Evolutionary conservation across 2,329 filamentous ascomycete genomes (phyloP), one percentile per base, ranked within the genome.

Genomic region (Fusarium compactum): DNA sequence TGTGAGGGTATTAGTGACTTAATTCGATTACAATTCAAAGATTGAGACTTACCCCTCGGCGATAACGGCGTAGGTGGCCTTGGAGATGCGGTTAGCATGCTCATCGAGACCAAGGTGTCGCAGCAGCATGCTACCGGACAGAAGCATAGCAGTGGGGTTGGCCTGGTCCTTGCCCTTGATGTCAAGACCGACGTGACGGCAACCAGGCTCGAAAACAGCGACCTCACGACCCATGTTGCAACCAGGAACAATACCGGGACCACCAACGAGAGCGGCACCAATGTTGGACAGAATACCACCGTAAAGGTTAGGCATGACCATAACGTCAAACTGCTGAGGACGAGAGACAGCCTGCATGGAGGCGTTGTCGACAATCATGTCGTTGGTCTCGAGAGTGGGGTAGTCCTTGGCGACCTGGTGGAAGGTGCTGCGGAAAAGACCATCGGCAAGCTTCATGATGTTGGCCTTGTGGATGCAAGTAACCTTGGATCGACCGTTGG

Each of bases 401-500:
- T 96, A 99, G 82, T 97, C 94, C 86, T 97, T 92, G 74, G 94
- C 93, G 75, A 96, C 91, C 78, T 91, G 88, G 87, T 97, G 94
- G 89, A 98, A 97, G 76, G 96, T 98, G 86, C 91, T 95, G 82
- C 96, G 92, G 93, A 99, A 99, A 62, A 99, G 92, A 84, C 96
- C 96, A 77, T 99, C 96, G 82, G 95, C 95, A 65, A 99, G 89
- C 90, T 99, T 99, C 96, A 99, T 99, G 87, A 99, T 99, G 89
- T 99, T 99, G 85, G 96, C 96, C 90, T 99, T 99, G 92, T 99
- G 96, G 81, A 99, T 98, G 87, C 95, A 98, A 75, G 96, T 98
- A 62, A 99, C 94, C 92, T 98, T 98, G 89, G 97, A 95, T 81
- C 96, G 91, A 89, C 97, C 95, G 89, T 99, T 99, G 84, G 96